These are phyloP conservation scores for Sphenostylis stenocarpa DNA, from an alignment of 306 rosid species.

Conservation along the genomic window DNA sequence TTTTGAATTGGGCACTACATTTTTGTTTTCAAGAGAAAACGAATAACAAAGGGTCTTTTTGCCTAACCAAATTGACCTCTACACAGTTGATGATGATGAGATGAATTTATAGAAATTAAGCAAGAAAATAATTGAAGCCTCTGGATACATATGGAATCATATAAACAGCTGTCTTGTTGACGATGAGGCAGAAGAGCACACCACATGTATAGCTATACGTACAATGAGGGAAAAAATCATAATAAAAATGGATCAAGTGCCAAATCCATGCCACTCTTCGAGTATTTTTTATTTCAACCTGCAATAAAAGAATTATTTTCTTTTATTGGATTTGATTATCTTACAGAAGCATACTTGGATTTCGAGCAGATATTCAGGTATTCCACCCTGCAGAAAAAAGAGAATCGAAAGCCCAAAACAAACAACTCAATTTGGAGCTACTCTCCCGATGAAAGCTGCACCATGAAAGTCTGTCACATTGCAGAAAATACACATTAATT, in stretches of 20 bases:
- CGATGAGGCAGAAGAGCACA: not conserved
- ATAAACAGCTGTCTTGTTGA: not conserved
- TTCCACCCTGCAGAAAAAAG: not conserved
- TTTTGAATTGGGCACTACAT: not conserved
- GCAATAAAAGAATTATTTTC: not conserved
- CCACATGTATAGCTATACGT: not conserved
- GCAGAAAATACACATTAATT: constrained; percentile 3
- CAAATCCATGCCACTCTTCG: not conserved
- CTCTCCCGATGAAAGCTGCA: constrained; percentile 35
- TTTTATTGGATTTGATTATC: not conserved
- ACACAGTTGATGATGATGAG: not conserved
- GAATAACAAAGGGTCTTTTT: not conserved
- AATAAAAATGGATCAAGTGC: not conserved
- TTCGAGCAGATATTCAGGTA: constrained; percentile 9
- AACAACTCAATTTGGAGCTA: constrained; percentile 15
- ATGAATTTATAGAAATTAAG: too few species aligned
- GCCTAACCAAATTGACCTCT: constrained; percentile 19
- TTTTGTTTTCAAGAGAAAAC: not conserved
- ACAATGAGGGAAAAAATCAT: not conserved
- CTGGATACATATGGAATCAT: not conserved
- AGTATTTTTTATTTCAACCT: not conserved
- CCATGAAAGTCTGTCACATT: constrained; percentile 1
- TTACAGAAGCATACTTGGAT: constrained; percentile 20
- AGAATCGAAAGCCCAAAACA: constrained; percentile 20
- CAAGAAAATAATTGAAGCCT: too few species aligned